Evolutionary conservation across 2,329 filamentous ascomycete genomes (phyloP).

Genomic region (Ophiocordyceps camponoti-leonardi): DNA sequence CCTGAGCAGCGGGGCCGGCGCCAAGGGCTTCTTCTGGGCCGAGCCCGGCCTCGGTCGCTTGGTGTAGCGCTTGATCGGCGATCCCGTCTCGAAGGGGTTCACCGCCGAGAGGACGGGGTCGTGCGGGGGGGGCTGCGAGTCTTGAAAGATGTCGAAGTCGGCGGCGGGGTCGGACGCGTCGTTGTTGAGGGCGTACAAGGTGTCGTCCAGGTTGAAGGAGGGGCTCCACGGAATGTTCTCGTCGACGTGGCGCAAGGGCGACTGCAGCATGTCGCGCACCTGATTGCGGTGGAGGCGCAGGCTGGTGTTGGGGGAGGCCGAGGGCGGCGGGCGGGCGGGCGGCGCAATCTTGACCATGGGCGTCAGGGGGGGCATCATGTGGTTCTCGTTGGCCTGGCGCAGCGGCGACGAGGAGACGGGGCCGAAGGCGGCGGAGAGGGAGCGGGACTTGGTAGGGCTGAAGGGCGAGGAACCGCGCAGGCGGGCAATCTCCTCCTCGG

Average conservation of each 20-base stretch:
- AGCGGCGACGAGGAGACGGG: conserved; percentile 53
- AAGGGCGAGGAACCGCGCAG: conserved; percentile 86
- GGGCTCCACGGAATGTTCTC: conserved; percentile 43
- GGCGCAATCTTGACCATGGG: conserved; percentile 68
- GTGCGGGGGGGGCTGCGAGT: conserved; percentile 13
- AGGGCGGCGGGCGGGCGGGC: conserved; percentile 39
- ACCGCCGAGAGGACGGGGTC: conserved; percentile 18
- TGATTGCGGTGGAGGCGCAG: conserved; percentile 73
- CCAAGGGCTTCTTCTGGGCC: conserved; percentile 30
- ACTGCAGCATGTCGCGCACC: conserved; percentile 67
- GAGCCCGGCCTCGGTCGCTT: conserved; percentile 40
- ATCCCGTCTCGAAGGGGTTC: conserved; percentile 36
- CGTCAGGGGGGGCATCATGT: conserved; percentile 62
- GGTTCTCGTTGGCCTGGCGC: conserved; percentile 34
- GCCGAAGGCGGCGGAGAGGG: conserved; percentile 30
- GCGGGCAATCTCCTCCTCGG: conserved; percentile 88
- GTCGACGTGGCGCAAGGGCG: conserved; percentile 43
- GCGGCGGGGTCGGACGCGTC: conserved; percentile 30
- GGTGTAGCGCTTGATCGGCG: conserved; percentile 47
- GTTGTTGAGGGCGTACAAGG: conserved; percentile 28
- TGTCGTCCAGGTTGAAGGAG: conserved; percentile 46
- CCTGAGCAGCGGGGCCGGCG: conserved; percentile 33
- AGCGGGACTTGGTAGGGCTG: conserved; percentile 60
- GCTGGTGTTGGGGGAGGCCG: conserved; percentile 85
- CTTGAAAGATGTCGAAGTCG: conserved; percentile 47